Evolutionary conservation across 2,329 filamentous ascomycete species (phyloP).

Genomic region (Colletotrichum siamense): DNA sequence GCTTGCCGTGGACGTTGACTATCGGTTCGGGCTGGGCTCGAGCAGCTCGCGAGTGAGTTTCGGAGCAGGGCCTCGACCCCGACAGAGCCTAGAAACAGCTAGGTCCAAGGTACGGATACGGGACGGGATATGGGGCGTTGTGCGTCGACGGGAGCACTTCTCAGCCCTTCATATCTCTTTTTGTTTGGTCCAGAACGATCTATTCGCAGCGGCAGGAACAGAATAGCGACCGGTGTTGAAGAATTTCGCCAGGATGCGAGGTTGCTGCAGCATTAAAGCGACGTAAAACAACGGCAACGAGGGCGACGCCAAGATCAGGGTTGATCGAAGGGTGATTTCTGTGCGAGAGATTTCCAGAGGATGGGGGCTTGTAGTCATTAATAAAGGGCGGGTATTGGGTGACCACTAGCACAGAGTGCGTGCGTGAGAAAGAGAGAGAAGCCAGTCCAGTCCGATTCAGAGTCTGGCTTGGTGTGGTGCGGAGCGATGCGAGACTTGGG

Average conservation of each 20-base stretch:
- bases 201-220: neutral
- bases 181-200: neutral
- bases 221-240: neutral
- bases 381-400: conserved; percentile 1
- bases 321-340: neutral
- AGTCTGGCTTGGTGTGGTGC: neutral
- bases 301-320: neutral
- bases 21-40: neutral
- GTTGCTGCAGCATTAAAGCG: neutral
- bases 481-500: neutral
- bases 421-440: neutral
- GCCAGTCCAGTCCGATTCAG: neutral
- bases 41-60: neutral
- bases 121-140: neutral
- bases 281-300: neutral
- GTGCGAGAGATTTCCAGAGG: neutral
- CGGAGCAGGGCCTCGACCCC: neutral
- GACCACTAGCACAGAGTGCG: neutral
- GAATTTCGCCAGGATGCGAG: neutral
- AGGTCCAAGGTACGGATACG: neutral
- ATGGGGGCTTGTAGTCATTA: conserved; percentile 9
- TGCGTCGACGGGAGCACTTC: conserved; percentile 4
- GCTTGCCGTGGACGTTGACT: neutral
- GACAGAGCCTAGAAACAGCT: neutral
- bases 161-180: neutral